Percentiles rank a stretch among this genome's conserved stretches.
phyloP scores from a whole-genome alignment of 768 basidiomycete genomes.

The Hydnum rufescens region DNA sequence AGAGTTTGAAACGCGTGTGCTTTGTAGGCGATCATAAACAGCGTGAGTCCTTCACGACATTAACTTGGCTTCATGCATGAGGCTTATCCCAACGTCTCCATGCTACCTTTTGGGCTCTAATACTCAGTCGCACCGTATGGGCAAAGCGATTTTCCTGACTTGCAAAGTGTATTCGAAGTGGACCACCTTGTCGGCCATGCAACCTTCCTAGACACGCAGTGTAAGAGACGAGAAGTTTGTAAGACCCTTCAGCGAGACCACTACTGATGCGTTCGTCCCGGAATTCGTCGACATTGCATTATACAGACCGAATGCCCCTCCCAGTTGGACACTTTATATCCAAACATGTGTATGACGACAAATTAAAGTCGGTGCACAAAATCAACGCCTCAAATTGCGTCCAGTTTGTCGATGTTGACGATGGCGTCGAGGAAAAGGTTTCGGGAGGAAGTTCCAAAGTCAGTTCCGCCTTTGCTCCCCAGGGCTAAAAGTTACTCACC shows the following conservation, averaged over 20 bases:
- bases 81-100: too few relatives aligned
- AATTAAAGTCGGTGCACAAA: conserved; percentile 35
- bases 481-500: neutral
- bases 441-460: too few relatives aligned
- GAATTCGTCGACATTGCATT: too few relatives aligned
- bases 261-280: too few relatives aligned
- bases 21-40: conserved; percentile 38
- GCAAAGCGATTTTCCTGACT: conserved; percentile 39
- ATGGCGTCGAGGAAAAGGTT: conserved; percentile 23
- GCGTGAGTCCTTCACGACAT: conserved; percentile 17
- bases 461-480: too few relatives aligned
- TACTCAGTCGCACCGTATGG: conserved; percentile 59
- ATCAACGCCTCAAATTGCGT: conserved; percentile 29
- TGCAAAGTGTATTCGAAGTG: conserved; percentile 67
- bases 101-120: too few relatives aligned
- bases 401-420: conserved; percentile 37
- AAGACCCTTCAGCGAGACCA: too few relatives aligned
- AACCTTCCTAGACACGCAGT: conserved; percentile 53
- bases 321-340: conserved; percentile 62
- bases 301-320: conserved; percentile 79
- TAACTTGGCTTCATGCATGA: too few relatives aligned
- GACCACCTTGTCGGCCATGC: conserved; percentile 30
- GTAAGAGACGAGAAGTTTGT: conserved; percentile 26
- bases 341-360: conserved; percentile 35
- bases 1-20: conserved; percentile 25